phyloP scores from a whole-genome alignment of 1,284 basidiomycete genomes.

The Cutaneotrichosporon cutaneum region DNA sequence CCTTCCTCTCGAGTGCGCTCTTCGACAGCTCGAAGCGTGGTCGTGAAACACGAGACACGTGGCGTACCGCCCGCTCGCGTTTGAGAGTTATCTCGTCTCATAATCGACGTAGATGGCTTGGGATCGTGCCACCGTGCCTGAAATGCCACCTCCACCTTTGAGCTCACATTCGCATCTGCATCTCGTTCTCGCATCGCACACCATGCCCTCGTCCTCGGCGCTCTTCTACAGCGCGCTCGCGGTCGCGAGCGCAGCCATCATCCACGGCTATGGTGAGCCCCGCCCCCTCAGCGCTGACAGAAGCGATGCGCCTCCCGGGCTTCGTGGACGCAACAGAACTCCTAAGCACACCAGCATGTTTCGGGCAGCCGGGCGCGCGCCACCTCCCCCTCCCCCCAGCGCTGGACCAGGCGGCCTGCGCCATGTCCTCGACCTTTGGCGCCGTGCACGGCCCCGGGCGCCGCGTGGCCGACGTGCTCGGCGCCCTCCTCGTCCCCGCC shows the following conservation, averaged over 20 bases:
- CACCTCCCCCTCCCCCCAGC: background rate
- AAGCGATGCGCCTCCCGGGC: background rate
- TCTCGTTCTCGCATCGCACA: background rate
- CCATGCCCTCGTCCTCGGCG: constrained; percentile 3
- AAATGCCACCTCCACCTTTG: background rate
- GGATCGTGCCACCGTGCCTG: background rate
- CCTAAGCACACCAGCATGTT: background rate
- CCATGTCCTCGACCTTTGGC: background rate
- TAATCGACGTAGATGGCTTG: background rate
- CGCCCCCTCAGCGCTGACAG: background rate
- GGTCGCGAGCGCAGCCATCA: background rate
- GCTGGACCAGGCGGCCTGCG: background rate
- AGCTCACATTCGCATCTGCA: background rate
- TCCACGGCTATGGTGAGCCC: background rate
- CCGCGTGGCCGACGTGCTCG: background rate
- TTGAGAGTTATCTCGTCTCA: background rate
- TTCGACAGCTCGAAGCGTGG: too few relatives aligned
- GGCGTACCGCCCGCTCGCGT: background rate
- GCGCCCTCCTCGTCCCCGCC: background rate
- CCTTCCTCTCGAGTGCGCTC: too few relatives aligned
- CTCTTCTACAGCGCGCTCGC: background rate
- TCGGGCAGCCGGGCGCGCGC: background rate
- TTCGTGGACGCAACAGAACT: background rate
- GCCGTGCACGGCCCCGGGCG: background rate
- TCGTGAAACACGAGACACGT: too few relatives aligned